These are phyloP conservation scores for Rhizoclosmatium globosum DNA, from an alignment of 192 early-diverging fungal species.

Conservation along the genomic window DNA sequence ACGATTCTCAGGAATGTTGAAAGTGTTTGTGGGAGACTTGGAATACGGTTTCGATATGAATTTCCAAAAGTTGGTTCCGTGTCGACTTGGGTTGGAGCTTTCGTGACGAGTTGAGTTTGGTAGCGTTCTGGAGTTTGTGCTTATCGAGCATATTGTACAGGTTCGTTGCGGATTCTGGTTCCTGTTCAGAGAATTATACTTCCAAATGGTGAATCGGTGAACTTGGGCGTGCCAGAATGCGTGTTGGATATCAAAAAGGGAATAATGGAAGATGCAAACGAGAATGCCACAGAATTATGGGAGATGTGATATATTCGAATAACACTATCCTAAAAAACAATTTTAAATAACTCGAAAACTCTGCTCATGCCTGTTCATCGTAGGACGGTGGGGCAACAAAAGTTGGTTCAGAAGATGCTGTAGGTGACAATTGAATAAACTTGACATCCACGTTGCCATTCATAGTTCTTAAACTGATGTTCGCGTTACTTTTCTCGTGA, in stretches of 20 bases:
- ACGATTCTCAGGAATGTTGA: conserved; percentile 71
- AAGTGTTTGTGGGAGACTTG: conserved; percentile 58
- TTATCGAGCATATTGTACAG: neutral
- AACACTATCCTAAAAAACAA: too few relatives aligned
- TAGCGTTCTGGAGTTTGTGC: neutral
- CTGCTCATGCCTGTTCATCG: too few relatives aligned
- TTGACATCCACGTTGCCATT: too few relatives aligned
- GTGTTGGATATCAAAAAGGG: neutral
- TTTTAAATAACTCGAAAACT: too few relatives aligned
- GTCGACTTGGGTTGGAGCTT: conserved; percentile 70
- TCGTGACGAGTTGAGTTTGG: conserved; percentile 62
- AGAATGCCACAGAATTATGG: neutral
- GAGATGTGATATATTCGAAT: too few relatives aligned
- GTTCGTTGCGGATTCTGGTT: conserved; percentile 8
- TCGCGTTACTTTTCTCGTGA: too few relatives aligned
- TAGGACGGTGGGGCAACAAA: too few relatives aligned
- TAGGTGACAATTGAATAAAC: too few relatives aligned
- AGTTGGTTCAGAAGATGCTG: too few relatives aligned
- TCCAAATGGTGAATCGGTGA: neutral
- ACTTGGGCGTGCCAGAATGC: neutral
- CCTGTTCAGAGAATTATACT: neutral
- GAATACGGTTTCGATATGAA: conserved; percentile 59
- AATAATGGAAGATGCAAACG: neutral
- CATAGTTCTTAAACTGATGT: too few relatives aligned
- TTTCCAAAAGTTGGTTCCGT: conserved; percentile 64